Evolutionary conservation across 164 flowering plant species (phyloP).

Genomic region (Umbellularia californica): DNA sequence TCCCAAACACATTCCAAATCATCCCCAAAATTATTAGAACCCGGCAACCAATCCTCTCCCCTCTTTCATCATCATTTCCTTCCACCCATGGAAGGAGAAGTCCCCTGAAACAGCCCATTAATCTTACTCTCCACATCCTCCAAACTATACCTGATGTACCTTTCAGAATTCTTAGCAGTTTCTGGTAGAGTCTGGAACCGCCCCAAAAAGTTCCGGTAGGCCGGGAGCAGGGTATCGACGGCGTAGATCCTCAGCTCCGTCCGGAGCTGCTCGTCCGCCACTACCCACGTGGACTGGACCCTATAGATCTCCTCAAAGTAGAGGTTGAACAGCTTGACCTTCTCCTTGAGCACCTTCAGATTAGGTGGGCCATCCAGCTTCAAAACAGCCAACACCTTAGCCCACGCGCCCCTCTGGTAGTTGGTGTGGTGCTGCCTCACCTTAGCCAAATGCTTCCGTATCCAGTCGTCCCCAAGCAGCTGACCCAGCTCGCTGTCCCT

Average conservation of each 20-base stretch:
- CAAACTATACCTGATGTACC: slow-evolving; percentile 43
- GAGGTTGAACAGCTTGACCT: slow-evolving; percentile 55
- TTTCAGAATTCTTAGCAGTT: slow-evolving; percentile 45
- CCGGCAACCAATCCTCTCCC: too few species aligned
- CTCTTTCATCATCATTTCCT: neutral
- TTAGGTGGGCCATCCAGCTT: slow-evolving; percentile 34
- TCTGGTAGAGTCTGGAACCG: slow-evolving; percentile 47
- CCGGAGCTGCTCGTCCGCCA: slow-evolving; percentile 68
- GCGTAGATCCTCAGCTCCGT: slow-evolving; percentile 55
- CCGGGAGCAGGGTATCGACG: slow-evolving; percentile 38
- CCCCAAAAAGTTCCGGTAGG: slow-evolving; percentile 62
- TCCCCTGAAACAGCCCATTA: slow-evolving; percentile 51
- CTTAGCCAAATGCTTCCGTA: slow-evolving; percentile 64
- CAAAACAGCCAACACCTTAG: slow-evolving; percentile 46
- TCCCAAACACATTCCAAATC: too few species aligned
- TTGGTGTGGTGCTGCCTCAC: slow-evolving; percentile 49
- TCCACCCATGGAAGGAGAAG: slow-evolving; percentile 22
- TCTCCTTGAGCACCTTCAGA: slow-evolving; percentile 42
- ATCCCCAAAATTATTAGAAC: too few species aligned
- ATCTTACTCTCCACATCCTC: slow-evolving; percentile 67
- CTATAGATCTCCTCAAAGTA: slow-evolving; percentile 59
- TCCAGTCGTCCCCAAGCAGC: slow-evolving; percentile 89
- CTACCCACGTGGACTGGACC: slow-evolving; percentile 61
- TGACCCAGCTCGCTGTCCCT: slow-evolving; percentile 66
- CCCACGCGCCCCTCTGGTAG: slow-evolving; percentile 79